Conservation (phyloP, 768 basidiomycete genomes). For the Hebeloma cylindrosporum region DNA sequence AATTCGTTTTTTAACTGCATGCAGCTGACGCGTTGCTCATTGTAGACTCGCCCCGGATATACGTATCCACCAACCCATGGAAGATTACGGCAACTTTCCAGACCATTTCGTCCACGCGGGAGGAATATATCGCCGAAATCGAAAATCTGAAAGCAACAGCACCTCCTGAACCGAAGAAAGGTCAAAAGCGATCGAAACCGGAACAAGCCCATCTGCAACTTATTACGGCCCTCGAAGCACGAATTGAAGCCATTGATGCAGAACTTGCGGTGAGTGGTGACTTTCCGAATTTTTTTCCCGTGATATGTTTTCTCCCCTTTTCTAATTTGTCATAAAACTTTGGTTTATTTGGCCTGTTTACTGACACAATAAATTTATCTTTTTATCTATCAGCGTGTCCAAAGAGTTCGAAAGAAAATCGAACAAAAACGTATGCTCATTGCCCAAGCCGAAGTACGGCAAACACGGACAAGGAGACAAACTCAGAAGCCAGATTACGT, state of each 20-base stretch:
- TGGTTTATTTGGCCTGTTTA: neutral
- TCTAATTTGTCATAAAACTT: constrained; percentile 7
- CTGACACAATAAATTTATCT: constrained; percentile 9
- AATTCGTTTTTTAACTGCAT: too few species aligned
- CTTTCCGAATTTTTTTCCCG: constrained; percentile 12
- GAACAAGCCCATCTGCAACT: constrained; percentile 64
- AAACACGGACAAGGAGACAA: constrained; percentile 75
- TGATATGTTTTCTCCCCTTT: constrained; percentile 7
- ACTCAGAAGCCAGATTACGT: constrained; percentile 80
- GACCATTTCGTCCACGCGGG: constrained; percentile 65
- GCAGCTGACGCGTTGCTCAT: constrained; percentile 23
- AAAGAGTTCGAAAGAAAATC: constrained; percentile 66
- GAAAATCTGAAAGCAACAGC: constrained; percentile 56
- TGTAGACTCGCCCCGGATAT: constrained; percentile 82
- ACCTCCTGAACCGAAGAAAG: constrained; percentile 44
- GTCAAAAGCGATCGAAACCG: constrained; percentile 52
- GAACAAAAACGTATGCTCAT: constrained; percentile 63
- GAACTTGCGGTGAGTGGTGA: constrained; percentile 65
- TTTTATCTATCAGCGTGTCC: constrained; percentile 55
- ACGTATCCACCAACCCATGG: constrained; percentile 87
- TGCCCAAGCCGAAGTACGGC: constrained; percentile 76
- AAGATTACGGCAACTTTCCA: constrained; percentile 80
- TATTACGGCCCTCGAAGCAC: constrained; percentile 59
- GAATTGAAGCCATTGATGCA: constrained; percentile 64
- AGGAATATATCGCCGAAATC: constrained; percentile 69